Conservation (phyloP, 202 grass and related monocot genomes). For the Panicum hallii region DNA sequence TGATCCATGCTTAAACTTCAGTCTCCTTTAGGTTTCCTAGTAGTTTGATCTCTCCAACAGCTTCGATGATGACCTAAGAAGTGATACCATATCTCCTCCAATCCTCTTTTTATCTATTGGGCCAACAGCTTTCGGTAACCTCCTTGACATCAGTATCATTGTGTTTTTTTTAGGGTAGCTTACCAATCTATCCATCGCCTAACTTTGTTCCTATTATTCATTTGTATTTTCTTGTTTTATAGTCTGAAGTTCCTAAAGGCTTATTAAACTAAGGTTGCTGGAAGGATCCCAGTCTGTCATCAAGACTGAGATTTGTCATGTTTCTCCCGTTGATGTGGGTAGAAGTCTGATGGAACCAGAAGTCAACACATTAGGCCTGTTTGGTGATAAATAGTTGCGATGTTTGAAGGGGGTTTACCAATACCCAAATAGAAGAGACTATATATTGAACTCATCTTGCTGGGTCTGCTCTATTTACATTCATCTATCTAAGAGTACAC, state of each 20-base stretch:
- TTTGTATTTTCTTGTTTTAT: conserved; percentile 37
- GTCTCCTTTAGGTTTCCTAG: conserved; percentile 14
- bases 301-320: conserved; percentile 42
- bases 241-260: conserved; percentile 17
- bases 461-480: conserved; percentile 39
- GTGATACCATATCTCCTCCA: conserved; percentile 20
- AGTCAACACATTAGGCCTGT: conserved; percentile 30
- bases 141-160: conserved; percentile 11
- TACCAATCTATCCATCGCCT: conserved; percentile 36
- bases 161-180: conserved; percentile 35
- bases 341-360: conserved; percentile 7
- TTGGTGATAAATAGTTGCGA: conserved; percentile 38
- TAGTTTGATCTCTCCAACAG: conserved; percentile 23
- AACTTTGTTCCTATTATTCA: conserved; percentile 43
- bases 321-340: conserved; percentile 27
- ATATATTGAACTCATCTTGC: conserved; percentile 36
- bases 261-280: conserved; percentile 32
- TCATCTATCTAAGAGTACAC: conserved; percentile 11
- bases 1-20: conserved; percentile 34
- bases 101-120: conserved; percentile 27
- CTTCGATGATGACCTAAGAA: conserved; percentile 33
- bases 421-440: conserved; percentile 33
- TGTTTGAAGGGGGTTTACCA: conserved; percentile 13
- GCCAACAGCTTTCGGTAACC: conserved; percentile 31
- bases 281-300: conserved; percentile 25